Conservation (phyloP, 371 early-diverging fungal genomes). For the Haplosporangium sp. region DNA sequence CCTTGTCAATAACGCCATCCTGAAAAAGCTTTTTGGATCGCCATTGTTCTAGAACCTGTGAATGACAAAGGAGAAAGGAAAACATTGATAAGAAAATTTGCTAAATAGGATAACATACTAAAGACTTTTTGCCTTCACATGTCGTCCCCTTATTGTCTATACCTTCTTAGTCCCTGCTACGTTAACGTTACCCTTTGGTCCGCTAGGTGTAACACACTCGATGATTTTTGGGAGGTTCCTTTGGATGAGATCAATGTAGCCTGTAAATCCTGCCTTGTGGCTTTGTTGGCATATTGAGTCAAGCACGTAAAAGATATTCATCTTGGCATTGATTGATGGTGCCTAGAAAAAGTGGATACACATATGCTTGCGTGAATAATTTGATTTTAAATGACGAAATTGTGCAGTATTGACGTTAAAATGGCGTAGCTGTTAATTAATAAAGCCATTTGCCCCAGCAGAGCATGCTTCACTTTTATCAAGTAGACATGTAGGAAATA, state of each 20-base stretch:
- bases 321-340: constrained; percentile 71
- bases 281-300: constrained; percentile 76
- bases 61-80: background rate
- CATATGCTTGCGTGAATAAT: background rate
- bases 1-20: constrained; percentile 58
- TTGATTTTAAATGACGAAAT: background rate
- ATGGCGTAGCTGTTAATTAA: too few relatives aligned
- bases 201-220: constrained; percentile 70
- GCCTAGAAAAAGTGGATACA: constrained; percentile 33
- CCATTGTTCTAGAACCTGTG: constrained; percentile 45
- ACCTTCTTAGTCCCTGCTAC: constrained; percentile 77
- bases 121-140: background rate
- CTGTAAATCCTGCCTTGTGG: constrained; percentile 63
- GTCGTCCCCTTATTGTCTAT: constrained; percentile 3
- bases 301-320: constrained; percentile 81
- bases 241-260: constrained; percentile 72
- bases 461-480: background rate
- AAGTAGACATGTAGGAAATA: background rate
- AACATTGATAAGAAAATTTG: background rate
- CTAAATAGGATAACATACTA: background rate
- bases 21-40: constrained; percentile 52
- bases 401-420: background rate
- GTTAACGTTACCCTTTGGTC: constrained; percentile 77
- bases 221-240: constrained; percentile 69
- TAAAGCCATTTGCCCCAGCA: background rate